Base-by-base conservation (phyloP, 2,329 filamentous ascomycete genomes). In the Cladosporium colombiae region DNA sequence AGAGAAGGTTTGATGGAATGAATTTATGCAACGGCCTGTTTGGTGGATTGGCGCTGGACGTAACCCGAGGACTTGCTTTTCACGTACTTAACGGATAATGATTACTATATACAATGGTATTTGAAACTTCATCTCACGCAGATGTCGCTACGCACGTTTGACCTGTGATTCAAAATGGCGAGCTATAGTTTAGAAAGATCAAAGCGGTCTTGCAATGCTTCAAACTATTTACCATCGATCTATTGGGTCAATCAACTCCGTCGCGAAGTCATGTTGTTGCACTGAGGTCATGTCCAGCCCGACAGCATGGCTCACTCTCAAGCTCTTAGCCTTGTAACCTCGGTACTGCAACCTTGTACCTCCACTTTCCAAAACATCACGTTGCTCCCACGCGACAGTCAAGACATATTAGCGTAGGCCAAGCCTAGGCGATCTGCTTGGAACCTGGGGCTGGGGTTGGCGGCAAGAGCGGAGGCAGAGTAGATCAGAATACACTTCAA, bases 1-100 rank as follows among this genome's bases (percentile, higher is more conserved):
- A n/a, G 46, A 62, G 49, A 62, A 62, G 60, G 60, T 62, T 25
- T 62, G 33, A 59, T 46, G 23, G 10, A 21, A n/a, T 21, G 13
- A n/a, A 55, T 6, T 33, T n/a, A n/a, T 55, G 52, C 27, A 55
- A 33, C 18, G 18, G 27, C 25, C 31, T 57, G 33, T 21, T 27
- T 57, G 21, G 27, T 35, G 27, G 29, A 33, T 33, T 55, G 55
- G 33, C 55, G 55, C 55, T 57, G 55, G 55, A 40, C 55, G 33
- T 27, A 23, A 35, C 23, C 31, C 40, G 18, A 40, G 21, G 31
- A 57, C 56, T 31, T 59, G 14, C 4, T 29, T 46, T 25, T 23
- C 46, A 59, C 56, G 56, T 59, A 59, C 37, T 46, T 59, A 59
- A 59, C 56, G 56, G 40, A 25, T 59, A 59, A 59, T 46, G 56